phyloP scores from a whole-genome alignment of 2,329 filamentous ascomycete species.

The Drechslerella stenobrocha region DNA sequence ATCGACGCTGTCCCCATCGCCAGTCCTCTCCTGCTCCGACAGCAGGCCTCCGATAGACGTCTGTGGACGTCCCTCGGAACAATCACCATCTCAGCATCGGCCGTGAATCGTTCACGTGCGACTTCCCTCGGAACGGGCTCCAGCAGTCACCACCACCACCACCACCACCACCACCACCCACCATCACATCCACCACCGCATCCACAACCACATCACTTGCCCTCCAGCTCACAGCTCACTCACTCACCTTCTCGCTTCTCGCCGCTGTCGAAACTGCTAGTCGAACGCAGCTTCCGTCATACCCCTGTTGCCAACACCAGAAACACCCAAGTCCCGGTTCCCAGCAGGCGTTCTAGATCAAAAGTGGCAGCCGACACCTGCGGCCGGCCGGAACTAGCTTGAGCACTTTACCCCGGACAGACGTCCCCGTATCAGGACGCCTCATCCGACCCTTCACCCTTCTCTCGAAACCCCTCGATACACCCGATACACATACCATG shows the following conservation, averaged over 20 bases:
- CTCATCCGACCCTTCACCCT: constrained; percentile 22
- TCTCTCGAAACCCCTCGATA: neutral
- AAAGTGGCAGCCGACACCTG: constrained; percentile 29
- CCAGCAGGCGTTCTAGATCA: constrained; percentile 29
- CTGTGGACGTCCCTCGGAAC: neutral
- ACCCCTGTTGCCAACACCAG: constrained; percentile 41
- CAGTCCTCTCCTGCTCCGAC: neutral
- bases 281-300: constrained; percentile 23
- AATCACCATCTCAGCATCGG: constrained; percentile 19
- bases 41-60: neutral
- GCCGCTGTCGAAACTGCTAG: too few relatives aligned
- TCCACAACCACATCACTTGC: neutral
- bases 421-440: constrained; percentile 30
- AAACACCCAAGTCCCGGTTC: constrained; percentile 35
- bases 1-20: constrained; percentile 19
- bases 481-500: constrained; percentile 15
- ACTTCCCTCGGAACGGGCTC: constrained; percentile 47
- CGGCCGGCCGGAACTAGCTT: constrained; percentile 32
- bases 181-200: neutral
- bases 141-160: constrained; percentile 40
- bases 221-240: neutral
- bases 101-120: constrained; percentile 38
- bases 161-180: neutral
- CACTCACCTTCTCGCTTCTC: neutral
- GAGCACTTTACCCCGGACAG: constrained; percentile 32